Percentiles rank a stretch among this genome's conserved stretches.
phyloP scores from a whole-genome alignment of 2,329 filamentous ascomycete genomes.

The Calonectria honghensis region DNA sequence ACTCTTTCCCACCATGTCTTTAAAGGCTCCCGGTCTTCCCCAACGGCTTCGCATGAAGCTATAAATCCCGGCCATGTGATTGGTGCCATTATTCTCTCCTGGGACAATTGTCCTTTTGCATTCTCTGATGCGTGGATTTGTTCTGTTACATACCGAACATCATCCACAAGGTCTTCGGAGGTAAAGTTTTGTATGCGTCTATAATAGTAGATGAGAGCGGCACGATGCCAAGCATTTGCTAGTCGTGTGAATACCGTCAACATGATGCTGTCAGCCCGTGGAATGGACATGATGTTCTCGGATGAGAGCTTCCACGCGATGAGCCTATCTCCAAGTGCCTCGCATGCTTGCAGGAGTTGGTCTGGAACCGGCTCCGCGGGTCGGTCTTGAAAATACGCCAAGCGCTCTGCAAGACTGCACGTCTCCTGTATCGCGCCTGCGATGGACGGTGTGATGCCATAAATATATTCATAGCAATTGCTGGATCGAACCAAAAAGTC shows the following conservation, averaged over 20 bases:
- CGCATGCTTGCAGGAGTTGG: slow-evolving; percentile 28
- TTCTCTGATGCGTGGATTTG: slow-evolving; percentile 29
- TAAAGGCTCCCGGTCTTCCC: slow-evolving; percentile 18
- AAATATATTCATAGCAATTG: slow-evolving; percentile 35
- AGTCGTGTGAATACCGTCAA: slow-evolving; percentile 29
- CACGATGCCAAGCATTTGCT: slow-evolving; percentile 37
- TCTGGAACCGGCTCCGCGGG: slow-evolving; percentile 18
- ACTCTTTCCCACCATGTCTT: slow-evolving; percentile 39
- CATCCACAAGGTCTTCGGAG: slow-evolving; percentile 4
- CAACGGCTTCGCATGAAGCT: slow-evolving; percentile 36
- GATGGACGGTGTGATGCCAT: slow-evolving; percentile 31
- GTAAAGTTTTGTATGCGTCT: slow-evolving; percentile 29
- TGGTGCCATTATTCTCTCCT: slow-evolving; percentile 26
- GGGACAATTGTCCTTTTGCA: not conserved
- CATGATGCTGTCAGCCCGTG: slow-evolving; percentile 13
- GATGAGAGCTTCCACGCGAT: slow-evolving; percentile 35
- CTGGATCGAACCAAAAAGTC: slow-evolving; percentile 27
- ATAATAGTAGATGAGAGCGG: slow-evolving; percentile 38
- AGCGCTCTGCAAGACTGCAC: slow-evolving; percentile 28
- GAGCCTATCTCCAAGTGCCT: slow-evolving; percentile 29
- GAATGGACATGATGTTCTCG: slow-evolving; percentile 26
- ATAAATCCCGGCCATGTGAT: slow-evolving; percentile 39
- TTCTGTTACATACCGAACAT: slow-evolving; percentile 15
- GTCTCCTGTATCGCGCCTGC: slow-evolving; percentile 36
- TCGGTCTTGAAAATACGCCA: not conserved